These are phyloP conservation scores for Fragilaria crotonensis DNA, from an alignment of 108 stramenopile genomes.

Conservation along the genomic window DNA sequence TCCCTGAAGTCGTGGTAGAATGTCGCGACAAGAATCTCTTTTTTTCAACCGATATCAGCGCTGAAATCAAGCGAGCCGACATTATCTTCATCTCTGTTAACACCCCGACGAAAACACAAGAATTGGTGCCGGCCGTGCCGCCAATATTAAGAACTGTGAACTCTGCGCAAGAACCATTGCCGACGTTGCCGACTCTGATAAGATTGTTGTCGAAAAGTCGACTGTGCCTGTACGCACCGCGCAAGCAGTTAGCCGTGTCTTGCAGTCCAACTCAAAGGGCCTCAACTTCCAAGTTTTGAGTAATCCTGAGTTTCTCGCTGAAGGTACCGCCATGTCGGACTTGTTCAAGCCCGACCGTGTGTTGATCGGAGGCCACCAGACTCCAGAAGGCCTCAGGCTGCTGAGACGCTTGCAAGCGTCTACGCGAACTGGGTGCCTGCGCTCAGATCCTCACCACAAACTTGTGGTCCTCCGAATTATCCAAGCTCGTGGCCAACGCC, in stretches of 20 bases:
- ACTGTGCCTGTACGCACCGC: constrained; percentile 99
- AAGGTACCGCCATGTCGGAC: constrained; percentile 97
- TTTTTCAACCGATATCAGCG: constrained; percentile 96
- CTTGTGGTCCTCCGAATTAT: constrained; percentile 97
- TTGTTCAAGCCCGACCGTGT: constrained; percentile 94
- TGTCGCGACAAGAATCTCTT: constrained; percentile 87
- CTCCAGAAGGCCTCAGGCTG: constrained; percentile 80
- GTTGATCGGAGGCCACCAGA: constrained; percentile 96
- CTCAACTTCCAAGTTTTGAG: constrained; percentile 93
- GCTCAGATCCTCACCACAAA: constrained; percentile 96
- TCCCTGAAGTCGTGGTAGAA: constrained; percentile 84
- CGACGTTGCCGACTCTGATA: constrained; percentile 76
- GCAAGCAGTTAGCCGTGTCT: constrained; percentile 91
- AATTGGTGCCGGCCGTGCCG: constrained; percentile 98
- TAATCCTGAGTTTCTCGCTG: constrained; percentile 99
- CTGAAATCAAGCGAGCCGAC: constrained; percentile 86
- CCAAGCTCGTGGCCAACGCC: constrained; percentile 99
- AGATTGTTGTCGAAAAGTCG: constrained; percentile 99
- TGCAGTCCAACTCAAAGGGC: constrained; percentile 88
- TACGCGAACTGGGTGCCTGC: constrained; percentile 95
- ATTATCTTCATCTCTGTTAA: constrained; percentile 99
- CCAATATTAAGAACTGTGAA: constrained; percentile 99
- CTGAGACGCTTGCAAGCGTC: constrained; percentile 68
- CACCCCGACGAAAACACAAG: constrained; percentile 97
- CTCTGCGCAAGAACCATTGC: constrained; percentile 99